Percentiles rank a stretch among this genome's conserved stretches.
Conservation (phyloP, 2,329 filamentous ascomycete genomes). For the Didymellaceae sp. region DNA sequence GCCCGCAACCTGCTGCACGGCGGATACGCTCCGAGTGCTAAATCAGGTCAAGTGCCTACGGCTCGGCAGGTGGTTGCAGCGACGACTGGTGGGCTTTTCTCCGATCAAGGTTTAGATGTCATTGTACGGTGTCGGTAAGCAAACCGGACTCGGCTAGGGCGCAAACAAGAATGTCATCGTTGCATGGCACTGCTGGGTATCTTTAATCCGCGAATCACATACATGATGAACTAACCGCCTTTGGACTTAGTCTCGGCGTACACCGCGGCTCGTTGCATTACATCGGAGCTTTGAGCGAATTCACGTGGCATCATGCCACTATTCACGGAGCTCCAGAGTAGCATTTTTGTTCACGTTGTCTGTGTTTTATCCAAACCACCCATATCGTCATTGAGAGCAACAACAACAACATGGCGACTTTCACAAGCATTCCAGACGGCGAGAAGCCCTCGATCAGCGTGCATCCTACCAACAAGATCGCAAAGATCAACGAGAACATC, state of each 20-base stretch:
- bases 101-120: neutral
- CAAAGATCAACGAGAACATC: constrained; percentile 78
- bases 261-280: constrained; percentile 6
- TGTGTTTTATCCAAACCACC: constrained; percentile 4
- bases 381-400: neutral
- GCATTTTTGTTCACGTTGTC: neutral
- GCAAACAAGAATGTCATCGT: constrained; percentile 4
- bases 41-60: constrained; percentile 1
- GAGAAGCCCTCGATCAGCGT: constrained; percentile 70
- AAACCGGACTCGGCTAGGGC: constrained; percentile 3
- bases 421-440: constrained; percentile 69
- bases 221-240: neutral
- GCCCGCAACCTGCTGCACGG: constrained; percentile 5
- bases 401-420: constrained; percentile 67
- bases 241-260: constrained; percentile 7
- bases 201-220: constrained; percentile 13
- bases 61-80: constrained; percentile 14
- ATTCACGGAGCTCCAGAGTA: constrained; percentile 2
- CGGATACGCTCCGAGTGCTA: constrained; percentile 2
- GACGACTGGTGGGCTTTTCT: constrained; percentile 16
- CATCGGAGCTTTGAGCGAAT: constrained; percentile 20
- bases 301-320: constrained; percentile 15
- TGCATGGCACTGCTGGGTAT: constrained; percentile 5
- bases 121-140: constrained; percentile 10
- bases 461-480: constrained; percentile 68